Conservation (phyloP, 345 rosid species). For the Lepidium aucheri region DNA sequence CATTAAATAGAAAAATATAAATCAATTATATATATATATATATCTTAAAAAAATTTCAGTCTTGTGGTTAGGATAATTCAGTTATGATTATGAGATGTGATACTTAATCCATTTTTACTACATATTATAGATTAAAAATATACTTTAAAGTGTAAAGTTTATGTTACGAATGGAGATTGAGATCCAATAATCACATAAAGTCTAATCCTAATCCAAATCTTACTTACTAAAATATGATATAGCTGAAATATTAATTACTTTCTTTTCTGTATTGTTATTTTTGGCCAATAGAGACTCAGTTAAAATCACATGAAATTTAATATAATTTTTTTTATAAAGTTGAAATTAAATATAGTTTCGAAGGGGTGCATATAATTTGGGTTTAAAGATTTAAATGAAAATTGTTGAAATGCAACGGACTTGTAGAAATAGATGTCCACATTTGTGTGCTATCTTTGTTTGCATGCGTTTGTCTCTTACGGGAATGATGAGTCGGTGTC, state of each 20-base stretch:
- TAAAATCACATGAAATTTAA: background rate
- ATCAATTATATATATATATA: too few relatives aligned
- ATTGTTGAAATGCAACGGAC: slow-evolving; percentile 8
- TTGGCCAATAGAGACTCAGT: background rate
- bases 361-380: background rate
- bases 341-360: background rate
- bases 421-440: slow-evolving; percentile 5
- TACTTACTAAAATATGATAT: background rate
- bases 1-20: too few relatives aligned
- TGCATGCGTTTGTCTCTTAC: slow-evolving; percentile 22
- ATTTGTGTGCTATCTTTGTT: slow-evolving; percentile 29
- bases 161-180: too few relatives aligned
- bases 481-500: slow-evolving; percentile 19
- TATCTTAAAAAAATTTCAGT: too few relatives aligned
- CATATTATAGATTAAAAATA: too few relatives aligned
- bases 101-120: too few relatives aligned
- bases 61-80: too few relatives aligned
- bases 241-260: background rate
- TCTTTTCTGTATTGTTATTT: background rate
- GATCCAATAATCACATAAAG: background rate
- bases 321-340: background rate
- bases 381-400: background rate
- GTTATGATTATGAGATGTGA: too few relatives aligned
- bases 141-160: too few relatives aligned
- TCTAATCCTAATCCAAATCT: background rate